Conservation (phyloP, 805 yeast species). For the Candida vartiovaarae region DNA sequence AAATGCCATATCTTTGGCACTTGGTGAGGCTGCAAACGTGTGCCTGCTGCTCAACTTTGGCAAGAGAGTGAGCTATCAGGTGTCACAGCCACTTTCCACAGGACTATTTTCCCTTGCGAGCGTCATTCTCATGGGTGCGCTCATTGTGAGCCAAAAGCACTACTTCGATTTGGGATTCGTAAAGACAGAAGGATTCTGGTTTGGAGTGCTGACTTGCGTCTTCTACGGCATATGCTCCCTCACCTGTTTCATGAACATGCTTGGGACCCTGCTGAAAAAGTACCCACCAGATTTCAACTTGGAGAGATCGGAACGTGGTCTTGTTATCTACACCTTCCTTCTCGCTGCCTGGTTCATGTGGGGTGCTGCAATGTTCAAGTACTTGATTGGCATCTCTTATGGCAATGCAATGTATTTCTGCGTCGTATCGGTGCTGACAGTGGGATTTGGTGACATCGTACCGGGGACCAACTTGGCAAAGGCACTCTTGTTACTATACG, state of each 20-base stretch:
- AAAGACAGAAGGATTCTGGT: slow-evolving; percentile 69
- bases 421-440: slow-evolving; percentile 65
- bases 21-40: slow-evolving; percentile 63
- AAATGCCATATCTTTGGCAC: slow-evolving; percentile 54
- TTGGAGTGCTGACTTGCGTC: slow-evolving; percentile 57
- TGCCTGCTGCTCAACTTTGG: slow-evolving; percentile 68
- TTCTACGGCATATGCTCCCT: slow-evolving; percentile 54
- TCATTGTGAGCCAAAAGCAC: slow-evolving; percentile 31
- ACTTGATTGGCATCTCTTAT: slow-evolving; percentile 38
- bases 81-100: slow-evolving; percentile 57
- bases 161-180: slow-evolving; percentile 25
- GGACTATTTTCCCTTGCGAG: slow-evolving; percentile 59
- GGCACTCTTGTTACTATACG: slow-evolving; percentile 53
- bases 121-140: slow-evolving; percentile 34
- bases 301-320: slow-evolving; percentile 56
- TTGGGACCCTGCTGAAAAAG: slow-evolving; percentile 50
- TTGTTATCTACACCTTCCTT: slow-evolving; percentile 65
- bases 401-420: slow-evolving; percentile 71
- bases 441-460: slow-evolving; percentile 73
- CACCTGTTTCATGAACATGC: slow-evolving; percentile 47
- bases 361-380: slow-evolving; percentile 57
- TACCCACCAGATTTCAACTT: slow-evolving; percentile 71
- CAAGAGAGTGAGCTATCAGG: slow-evolving; percentile 46
- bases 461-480: slow-evolving; percentile 49
- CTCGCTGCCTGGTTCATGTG: slow-evolving; percentile 63